A percentile compares a stretch with the other conserved stretches of the same genome.
Evolutionary conservation across 345 rosid genomes (phyloP).

Genomic region (Aurinia saxatilis): DNA sequence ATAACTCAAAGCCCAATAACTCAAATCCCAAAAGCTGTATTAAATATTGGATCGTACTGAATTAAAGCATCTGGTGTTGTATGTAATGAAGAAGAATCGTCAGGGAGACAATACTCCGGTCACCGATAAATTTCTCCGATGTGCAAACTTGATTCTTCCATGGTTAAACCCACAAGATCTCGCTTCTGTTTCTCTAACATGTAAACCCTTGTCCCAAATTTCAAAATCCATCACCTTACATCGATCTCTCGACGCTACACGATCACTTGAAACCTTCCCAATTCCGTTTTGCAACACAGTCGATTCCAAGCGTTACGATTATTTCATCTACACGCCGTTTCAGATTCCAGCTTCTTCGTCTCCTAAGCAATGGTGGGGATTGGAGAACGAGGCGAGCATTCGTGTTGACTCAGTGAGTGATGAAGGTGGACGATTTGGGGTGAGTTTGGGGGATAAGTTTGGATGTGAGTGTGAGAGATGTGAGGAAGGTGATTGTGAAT

Average conservation of each 20-base stretch:
- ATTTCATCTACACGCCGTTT: slow-evolving; percentile 60
- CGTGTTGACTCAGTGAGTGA: neutral
- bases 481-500: slow-evolving; percentile 34
- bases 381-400: neutral
- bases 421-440: neutral
- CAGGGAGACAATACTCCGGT: neutral
- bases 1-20: too few species aligned
- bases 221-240: slow-evolving; percentile 36
- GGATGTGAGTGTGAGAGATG: slow-evolving; percentile 53
- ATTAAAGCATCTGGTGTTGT: too few species aligned
- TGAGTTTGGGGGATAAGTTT: slow-evolving; percentile 22
- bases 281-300: slow-evolving; percentile 45
- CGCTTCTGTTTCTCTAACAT: slow-evolving; percentile 43
- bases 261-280: slow-evolving; percentile 46
- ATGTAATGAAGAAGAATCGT: slow-evolving; percentile 1
- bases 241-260: slow-evolving; percentile 63
- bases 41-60: too few species aligned
- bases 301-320: slow-evolving; percentile 42
- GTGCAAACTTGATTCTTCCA: slow-evolving; percentile 49
- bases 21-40: too few species aligned
- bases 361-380: slow-evolving; percentile 60
- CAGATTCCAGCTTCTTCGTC: slow-evolving; percentile 40
- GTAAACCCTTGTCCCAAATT: slow-evolving; percentile 39
- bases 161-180: slow-evolving; percentile 62
- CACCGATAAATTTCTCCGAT: slow-evolving; percentile 24